Base-by-base conservation (phyloP, 2,329 filamentous ascomycete species). In the Phialophora tarda region DNA sequence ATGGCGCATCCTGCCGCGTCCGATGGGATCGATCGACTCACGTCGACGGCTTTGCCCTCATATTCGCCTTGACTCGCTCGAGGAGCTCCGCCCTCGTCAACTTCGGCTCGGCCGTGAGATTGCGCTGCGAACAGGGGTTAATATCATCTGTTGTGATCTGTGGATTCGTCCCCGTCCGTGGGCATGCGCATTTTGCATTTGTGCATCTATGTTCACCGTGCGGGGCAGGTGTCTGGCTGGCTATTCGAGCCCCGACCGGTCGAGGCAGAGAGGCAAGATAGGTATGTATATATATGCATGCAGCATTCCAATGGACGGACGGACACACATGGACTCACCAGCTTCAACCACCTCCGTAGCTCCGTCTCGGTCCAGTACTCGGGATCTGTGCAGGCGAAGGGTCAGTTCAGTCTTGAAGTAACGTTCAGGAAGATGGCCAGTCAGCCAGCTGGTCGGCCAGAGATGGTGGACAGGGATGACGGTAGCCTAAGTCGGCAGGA, bases 361-460 rank as follows among this genome's bases (percentile, higher is more conserved):
- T 98, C 92, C 56, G 92, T 89, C 64, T 84, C 83, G 0, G 91
- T 92, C 94, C 94, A 98, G 10, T 78, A 81, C 50, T 85, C 82
- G 2, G 88, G 88, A 69, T 89, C 88, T 88, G 65, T 2, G 3
- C 1, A 59, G 5, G 38, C 8, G 14, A 8, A 8, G 6, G 14
- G 38, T 44, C 6, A 44, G 14, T 44, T 8, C 6, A 8, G 38
- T n/a, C 38, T n/a, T n/a, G 38, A 44, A 44, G 17, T 8, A 44
- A 21, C 5, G 38, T 1, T 8, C 7, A n/a, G 12, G 38, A 8
- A 21, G 6, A n/a, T 44, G 17, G 10, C 32, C 32, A 56, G 75
- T 77, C 38, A 44, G 17, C 17, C 38, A 17, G 38, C 38, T n/a
- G 6, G 38, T 41, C 14, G n/a, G 34, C 34, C 11, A 41, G 12